These are phyloP conservation scores for Starmerella riodocensis DNA, from an alignment of 805 yeast species.

Conservation along the genomic window DNA sequence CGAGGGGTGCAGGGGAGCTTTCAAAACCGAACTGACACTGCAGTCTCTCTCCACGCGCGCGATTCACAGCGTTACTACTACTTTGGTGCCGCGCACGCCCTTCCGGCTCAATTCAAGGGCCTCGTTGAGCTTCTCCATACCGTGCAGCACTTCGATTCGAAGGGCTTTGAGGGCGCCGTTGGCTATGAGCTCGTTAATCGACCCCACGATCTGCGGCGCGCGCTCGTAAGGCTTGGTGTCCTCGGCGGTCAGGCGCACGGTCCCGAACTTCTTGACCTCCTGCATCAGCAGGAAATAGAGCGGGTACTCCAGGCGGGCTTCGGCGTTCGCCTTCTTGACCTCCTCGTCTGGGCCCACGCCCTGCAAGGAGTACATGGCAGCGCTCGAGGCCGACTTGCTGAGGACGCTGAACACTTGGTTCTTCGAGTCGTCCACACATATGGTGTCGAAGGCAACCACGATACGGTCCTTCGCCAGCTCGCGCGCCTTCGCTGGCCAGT, in stretches of 20 bases:
- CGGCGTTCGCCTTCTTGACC: background rate
- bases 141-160: conserved; percentile 19
- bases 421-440: conserved; percentile 17
- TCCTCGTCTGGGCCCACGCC: conserved; percentile 1
- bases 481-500: conserved; percentile 33
- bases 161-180: conserved; percentile 10
- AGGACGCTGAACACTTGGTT: conserved; percentile 8
- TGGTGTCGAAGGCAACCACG: conserved; percentile 21
- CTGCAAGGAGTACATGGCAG: conserved; percentile 2
- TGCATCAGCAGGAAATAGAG: conserved; percentile 15
- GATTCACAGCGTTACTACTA: too few relatives aligned
- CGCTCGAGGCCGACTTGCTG: background rate
- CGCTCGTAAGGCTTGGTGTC: conserved; percentile 1
- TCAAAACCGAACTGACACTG: too few relatives aligned
- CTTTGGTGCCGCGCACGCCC: conserved; percentile 22
- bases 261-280: conserved; percentile 19
- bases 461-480: conserved; percentile 20
- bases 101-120: conserved; percentile 17
- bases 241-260: conserved; percentile 11
- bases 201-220: conserved; percentile 7
- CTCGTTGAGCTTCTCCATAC: conserved; percentile 20
- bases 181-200: conserved; percentile 12
- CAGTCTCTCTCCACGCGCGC: too few relatives aligned
- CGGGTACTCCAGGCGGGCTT: conserved; percentile 8
- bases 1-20: too few relatives aligned